phyloP scores from a whole-genome alignment of 2,329 filamentous ascomycete genomes.

The Pseudogymnoascus sp. region DNA sequence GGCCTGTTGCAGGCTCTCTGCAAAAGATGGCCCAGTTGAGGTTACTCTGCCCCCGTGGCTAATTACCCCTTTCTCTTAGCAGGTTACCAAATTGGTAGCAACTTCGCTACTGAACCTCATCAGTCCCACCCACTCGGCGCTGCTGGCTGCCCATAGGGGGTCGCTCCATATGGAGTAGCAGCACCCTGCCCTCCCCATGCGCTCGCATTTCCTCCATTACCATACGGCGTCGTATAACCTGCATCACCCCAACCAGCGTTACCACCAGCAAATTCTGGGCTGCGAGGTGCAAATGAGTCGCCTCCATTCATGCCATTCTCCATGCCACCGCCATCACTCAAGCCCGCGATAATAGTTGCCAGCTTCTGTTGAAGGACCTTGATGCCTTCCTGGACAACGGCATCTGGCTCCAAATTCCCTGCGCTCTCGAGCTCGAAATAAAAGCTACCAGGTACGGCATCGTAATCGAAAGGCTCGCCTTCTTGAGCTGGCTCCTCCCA shows the following conservation, averaged over 20 bases:
- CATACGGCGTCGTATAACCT: constrained; percentile 66
- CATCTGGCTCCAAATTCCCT: constrained; percentile 81
- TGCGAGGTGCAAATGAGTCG: constrained; percentile 55
- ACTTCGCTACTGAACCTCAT: neutral
- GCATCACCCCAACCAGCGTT: constrained; percentile 49
- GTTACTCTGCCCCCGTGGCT: neutral
- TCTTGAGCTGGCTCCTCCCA: constrained; percentile 76
- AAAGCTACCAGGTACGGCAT: constrained; percentile 76
- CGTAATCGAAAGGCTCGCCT: constrained; percentile 84
- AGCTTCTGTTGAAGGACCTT: constrained; percentile 85
- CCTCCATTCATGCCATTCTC: constrained; percentile 40
- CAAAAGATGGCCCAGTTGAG: neutral
- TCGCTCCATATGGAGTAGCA: constrained; percentile 52
- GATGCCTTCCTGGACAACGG: constrained; percentile 83
- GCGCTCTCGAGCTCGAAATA: constrained; percentile 91
- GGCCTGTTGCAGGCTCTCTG: neutral
- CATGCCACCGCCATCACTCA: constrained; percentile 49
- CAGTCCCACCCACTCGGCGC: constrained; percentile 23
- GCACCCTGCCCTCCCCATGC: constrained; percentile 57
- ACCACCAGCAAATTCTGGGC: constrained; percentile 55
- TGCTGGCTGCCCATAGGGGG: constrained; percentile 49
- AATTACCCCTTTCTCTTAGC: neutral
- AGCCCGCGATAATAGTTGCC: constrained; percentile 67
- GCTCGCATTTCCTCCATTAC: constrained; percentile 49
- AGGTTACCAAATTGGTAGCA: neutral